Base-by-base conservation (phyloP, 2,329 filamentous ascomycete species). In the Aureobasidium sp. region DNA sequence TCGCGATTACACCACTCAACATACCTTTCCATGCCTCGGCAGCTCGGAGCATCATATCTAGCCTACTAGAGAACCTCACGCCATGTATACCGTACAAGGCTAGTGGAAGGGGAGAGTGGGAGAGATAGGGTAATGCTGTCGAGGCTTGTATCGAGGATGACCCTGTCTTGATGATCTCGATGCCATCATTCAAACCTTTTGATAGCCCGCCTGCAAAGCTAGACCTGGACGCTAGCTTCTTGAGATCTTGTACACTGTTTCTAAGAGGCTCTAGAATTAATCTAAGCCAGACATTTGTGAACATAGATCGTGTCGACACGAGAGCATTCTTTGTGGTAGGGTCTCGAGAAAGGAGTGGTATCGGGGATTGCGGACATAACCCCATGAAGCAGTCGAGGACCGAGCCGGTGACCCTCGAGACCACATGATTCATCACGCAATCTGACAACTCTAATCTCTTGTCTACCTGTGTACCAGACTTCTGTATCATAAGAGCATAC, bases 381-480 rank as follows among this genome's bases (percentile, higher is more conserved):
- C 17, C 27, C 10, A 23, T 31, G 8, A 31, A 19, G 51, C 51
- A 55, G 51, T 42, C 23, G 37, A 33, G 21, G 51, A 23, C 51
- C 51, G 51, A 55, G 11, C 51, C 51, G 51, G 9, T 9, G 17
- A n/a, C n/a, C n/a, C 13, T 35, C 4, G 49, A 17, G 49, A 53
- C 27, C 37, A 55, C 51, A 55, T 55, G 51, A 55, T 55, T 55
- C 51, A 43, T 55, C 51, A 55, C 51, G 38, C 27, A 17, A 55
- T 55, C 17, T 33, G 37, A 55, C 38, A 43, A 7, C 33, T 23
- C 43, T 46, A 27, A 27, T 7, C 49, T 43, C 27, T 6, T n/a
- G 8, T 53, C 37, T 3, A 29, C 11, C 21, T 23, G 19, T 33
- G 17, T 37, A 25, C 10, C 9, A 33, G 23, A 19, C 2, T 9